A percentile compares a stretch with the other conserved stretches of the same genome.
Evolutionary conservation across 371 early-diverging fungal genomes (phyloP).

Genomic region (Mortierella sp.): DNA sequence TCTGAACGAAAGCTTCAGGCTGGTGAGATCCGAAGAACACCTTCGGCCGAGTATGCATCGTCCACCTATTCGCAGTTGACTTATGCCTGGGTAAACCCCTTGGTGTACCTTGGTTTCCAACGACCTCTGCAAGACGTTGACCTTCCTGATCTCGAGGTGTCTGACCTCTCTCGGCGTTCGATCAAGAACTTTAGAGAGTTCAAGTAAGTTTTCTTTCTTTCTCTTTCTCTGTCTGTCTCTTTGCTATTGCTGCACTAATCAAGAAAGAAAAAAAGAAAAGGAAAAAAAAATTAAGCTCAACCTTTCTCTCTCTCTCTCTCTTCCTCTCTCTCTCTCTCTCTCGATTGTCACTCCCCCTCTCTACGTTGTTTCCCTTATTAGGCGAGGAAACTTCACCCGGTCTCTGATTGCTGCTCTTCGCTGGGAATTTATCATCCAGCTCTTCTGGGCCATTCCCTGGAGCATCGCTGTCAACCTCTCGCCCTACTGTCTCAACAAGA

Average conservation of each 20-base stretch:
- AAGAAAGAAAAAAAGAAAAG: conserved; percentile 12
- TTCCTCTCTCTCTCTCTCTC: no score
- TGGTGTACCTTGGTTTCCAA: conserved; percentile 63
- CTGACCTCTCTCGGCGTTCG: conserved; percentile 30
- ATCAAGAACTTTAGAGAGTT: conserved; percentile 3
- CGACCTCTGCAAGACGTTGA: conserved; percentile 63
- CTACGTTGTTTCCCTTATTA: no score
- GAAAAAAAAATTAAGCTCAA: no score
- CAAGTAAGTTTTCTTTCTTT: conserved; percentile 19
- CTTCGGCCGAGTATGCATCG: conserved; percentile 61
- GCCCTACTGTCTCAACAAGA: conserved; percentile 65
- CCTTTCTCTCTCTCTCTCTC: no score
- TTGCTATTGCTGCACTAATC: not conserved
- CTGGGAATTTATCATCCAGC: conserved; percentile 54
- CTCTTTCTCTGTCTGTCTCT: not conserved
- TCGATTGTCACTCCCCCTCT: no score
- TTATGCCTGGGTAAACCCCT: conserved; percentile 62
- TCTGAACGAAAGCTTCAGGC: conserved; percentile 11
- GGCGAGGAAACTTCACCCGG: conserved; percentile 14
- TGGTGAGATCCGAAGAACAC: conserved; percentile 39
- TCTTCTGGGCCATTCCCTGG: conserved; percentile 60
- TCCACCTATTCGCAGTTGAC: conserved; percentile 61
- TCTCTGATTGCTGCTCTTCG: conserved; percentile 50
- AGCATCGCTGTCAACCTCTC: conserved; percentile 61
- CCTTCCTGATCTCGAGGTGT: conserved; percentile 53